Percentiles rank a stretch among this genome's conserved stretches.
Evolutionary conservation across 225 moss, liverwort and hornwort genomes (phyloP).

Genomic region (Polytrichum commune): DNA sequence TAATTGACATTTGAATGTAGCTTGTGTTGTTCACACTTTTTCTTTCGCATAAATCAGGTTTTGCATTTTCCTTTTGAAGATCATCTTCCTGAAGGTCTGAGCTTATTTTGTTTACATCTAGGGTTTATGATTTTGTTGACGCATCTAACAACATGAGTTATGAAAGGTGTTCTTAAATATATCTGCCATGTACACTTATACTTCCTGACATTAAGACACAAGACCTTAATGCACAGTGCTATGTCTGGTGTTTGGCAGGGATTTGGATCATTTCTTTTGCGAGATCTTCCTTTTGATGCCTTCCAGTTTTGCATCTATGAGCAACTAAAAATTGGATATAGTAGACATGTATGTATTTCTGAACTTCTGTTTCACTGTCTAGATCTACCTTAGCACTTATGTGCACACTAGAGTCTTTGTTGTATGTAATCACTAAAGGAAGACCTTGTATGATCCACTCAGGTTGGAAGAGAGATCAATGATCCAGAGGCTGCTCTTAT

Average conservation of each 20-base stretch:
- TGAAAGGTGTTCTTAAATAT: neutral
- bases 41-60: too few relatives aligned
- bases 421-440: slow-evolving; percentile 1
- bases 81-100: too few relatives aligned
- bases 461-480: slow-evolving; percentile 65
- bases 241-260: slow-evolving; percentile 39
- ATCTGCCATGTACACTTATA: neutral
- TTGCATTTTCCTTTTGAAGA: too few relatives aligned
- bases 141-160: neutral
- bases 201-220: neutral
- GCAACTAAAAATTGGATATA: slow-evolving; percentile 58
- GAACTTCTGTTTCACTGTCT: neutral
- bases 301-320: slow-evolving; percentile 88
- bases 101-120: too few relatives aligned
- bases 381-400: neutral
- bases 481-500: slow-evolving; percentile 75
- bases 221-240: too few relatives aligned
- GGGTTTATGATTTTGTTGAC: too few relatives aligned
- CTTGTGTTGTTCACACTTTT: too few relatives aligned
- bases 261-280: slow-evolving; percentile 74
- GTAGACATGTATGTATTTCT: slow-evolving; percentile 32
- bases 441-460: slow-evolving; percentile 6
- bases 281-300: slow-evolving; percentile 89
- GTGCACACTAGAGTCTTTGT: neutral
- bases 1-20: neutral